These are phyloP conservation scores for Nicotiana knightiana DNA, from an alignment of 257 asterid genomes.

Conservation along the genomic window DNA sequence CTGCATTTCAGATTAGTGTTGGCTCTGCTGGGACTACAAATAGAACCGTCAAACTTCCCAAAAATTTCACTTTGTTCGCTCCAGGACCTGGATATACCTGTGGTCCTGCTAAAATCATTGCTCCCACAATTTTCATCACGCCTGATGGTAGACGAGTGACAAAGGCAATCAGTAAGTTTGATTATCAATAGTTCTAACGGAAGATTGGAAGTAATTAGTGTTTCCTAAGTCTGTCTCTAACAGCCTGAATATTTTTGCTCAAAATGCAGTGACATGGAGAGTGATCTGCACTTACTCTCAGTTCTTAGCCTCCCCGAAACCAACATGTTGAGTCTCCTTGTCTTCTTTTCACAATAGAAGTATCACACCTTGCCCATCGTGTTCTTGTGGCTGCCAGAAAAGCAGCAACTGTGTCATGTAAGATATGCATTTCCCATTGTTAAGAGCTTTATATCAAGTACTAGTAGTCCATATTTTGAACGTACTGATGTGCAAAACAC, in stretches of 20 bases:
- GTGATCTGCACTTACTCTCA: conserved; percentile 71
- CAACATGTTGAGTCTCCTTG: conserved; percentile 69
- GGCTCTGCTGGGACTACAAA: conserved; percentile 20
- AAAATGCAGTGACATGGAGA: conserved; percentile 74
- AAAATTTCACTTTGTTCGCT: conserved; percentile 18
- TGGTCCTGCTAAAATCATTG: conserved; percentile 15
- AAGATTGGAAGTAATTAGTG: neutral
- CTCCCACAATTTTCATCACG: conserved; percentile 6
- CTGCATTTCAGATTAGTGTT: conserved; percentile 17
- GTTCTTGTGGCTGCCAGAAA: conserved; percentile 61
- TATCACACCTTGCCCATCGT: conserved; percentile 61
- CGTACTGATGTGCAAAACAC: neutral
- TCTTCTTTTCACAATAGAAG: conserved; percentile 63
- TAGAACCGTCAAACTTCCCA: conserved; percentile 18
- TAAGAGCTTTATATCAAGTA: neutral
- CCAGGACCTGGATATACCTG: conserved; percentile 27
- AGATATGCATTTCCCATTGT: conserved; percentile 11
- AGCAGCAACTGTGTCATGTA: conserved; percentile 54
- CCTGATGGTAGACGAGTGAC: conserved; percentile 18
- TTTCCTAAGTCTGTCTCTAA: neutral
- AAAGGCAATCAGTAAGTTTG: conserved; percentile 18
- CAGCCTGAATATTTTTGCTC: neutral
- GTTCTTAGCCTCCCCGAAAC: conserved; percentile 37
- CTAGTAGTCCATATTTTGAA: neutral
- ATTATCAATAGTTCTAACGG: neutral